Percentiles rank a stretch among this genome's conserved stretches.
These are phyloP conservation scores for Geum urbanum DNA, from an alignment of 306 rosid genomes.

Conservation along the genomic window DNA sequence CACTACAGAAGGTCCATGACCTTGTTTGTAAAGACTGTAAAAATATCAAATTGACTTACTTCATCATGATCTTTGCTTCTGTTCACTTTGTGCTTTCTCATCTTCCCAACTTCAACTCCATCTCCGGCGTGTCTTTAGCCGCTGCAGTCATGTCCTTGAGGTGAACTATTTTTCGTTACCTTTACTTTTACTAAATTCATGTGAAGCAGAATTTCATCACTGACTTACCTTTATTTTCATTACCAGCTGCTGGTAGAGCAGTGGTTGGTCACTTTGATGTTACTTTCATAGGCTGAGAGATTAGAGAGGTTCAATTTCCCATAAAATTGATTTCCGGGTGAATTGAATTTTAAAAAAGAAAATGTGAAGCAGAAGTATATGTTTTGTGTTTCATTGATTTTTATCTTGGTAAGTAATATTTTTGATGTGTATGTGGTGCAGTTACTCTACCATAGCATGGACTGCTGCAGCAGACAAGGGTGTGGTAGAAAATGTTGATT, in stretches of 20 bases:
- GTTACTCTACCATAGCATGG: conserved; percentile 96
- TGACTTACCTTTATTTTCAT: too few species aligned
- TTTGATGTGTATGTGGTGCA: conserved; percentile 21
- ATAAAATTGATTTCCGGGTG: too few species aligned
- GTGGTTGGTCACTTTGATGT: too few species aligned
- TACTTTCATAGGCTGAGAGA: too few species aligned
- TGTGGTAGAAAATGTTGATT: conserved; percentile 47
- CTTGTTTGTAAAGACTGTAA: conserved; percentile 30
- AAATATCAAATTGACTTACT: conserved; percentile 36
- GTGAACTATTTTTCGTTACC: conserved; percentile 15
- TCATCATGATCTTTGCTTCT: conserved; percentile 58
- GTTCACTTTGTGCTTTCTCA: conserved; percentile 56
- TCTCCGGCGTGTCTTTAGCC: conserved; percentile 46
- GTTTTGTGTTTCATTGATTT: background rate
- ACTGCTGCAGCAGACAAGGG: conserved; percentile 57
- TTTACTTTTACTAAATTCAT: too few species aligned
- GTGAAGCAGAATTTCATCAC: too few species aligned
- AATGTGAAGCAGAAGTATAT: too few species aligned
- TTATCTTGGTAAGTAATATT: background rate
- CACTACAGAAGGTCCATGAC: conserved; percentile 46
- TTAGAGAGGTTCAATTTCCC: too few species aligned
- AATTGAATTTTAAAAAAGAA: too few species aligned
- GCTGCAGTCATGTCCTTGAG: conserved; percentile 52
- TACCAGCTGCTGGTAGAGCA: too few species aligned
- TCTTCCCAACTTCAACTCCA: conserved; percentile 51